Evolutionary conservation across 2,329 filamentous ascomycete genomes (phyloP), one percentile per base, ranked within the genome.

Genomic region (Verticillium klebahnii): DNA sequence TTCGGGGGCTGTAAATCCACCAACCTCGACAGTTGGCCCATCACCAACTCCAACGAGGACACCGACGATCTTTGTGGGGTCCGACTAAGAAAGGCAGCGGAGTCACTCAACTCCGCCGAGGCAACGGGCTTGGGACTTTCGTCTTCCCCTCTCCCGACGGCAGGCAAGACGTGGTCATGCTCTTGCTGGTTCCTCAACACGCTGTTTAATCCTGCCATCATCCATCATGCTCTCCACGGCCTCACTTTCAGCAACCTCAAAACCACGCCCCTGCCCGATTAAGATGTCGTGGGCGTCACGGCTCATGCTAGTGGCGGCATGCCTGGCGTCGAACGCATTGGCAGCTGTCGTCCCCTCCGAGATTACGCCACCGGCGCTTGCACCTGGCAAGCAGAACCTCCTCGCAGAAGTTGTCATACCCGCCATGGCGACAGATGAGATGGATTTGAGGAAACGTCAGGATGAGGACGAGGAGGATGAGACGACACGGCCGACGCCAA

Each of bases 371-470:
- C 31, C 40, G 23, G 58, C 45, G 14, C 31, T 59, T 54, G 11
- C 23, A 25, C 32, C 58, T 17, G 23, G n/a, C 6, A 19, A 25
- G 23, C 34, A n/a, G 7, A 31, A 29, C 37, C 36, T 54, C 8
- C 9, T 50, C n/a, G 29, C 12, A 8, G 45, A 34, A 15, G 31
- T 17, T 12, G 40, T 17, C 23, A 34, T n/a, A 3, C 32, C 40
- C 29, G 19, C 40, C 31, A 23, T 34, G 29, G 29, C 58, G 5
- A n/a, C 29, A 52, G 58, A 31, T 29, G 58, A 61, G 11, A 56
- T 57, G 52, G 64, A 68, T 34, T 61, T 69, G 39, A 64, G 60
- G 57, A 69, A 71, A 66, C 71, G 70, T 36, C 68, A 70, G 54
- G 69, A 70, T 59, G 67, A 64, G 40, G 60, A 62, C 9, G 65